phyloP scores from a whole-genome alignment of 140 eudicot species.

The Stevia rebaudiana region DNA sequence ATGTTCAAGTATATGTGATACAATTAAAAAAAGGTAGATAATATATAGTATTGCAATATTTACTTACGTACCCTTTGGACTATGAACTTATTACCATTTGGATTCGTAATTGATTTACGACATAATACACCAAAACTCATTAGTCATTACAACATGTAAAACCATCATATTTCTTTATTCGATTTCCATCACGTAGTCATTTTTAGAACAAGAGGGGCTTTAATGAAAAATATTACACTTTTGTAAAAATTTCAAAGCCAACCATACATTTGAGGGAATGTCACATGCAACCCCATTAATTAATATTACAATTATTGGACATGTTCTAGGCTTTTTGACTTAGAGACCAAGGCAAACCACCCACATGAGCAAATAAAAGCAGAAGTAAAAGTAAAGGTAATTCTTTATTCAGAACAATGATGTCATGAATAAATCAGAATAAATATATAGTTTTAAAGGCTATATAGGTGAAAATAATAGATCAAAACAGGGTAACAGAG shows the following conservation, averaged over 20 bases:
- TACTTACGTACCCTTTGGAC: conserved; percentile 12
- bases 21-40: background rate
- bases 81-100: conserved; percentile 9
- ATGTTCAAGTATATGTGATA: conserved; percentile 4
- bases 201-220: background rate
- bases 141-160: background rate
- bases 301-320: conserved; percentile 22
- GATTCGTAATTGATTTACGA: background rate
- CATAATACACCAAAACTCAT: background rate
- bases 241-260: conserved; percentile 26
- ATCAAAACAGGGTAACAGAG: background rate
- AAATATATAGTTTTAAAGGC: background rate
- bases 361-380: conserved; percentile 32
- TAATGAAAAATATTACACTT: conserved; percentile 21
- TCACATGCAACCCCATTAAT: conserved; percentile 31
- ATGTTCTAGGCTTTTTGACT: conserved; percentile 46
- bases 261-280: conserved; percentile 25
- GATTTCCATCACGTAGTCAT: background rate
- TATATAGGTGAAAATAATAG: background rate
- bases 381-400: conserved; percentile 30
- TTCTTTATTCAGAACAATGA: conserved; percentile 9
- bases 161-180: background rate
- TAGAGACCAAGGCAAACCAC: conserved; percentile 41
- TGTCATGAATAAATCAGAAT: conserved; percentile 13
- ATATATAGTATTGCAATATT: background rate